Conservation (phyloP, 345 rosid genomes). For the Ailanthus altissimus region DNA sequence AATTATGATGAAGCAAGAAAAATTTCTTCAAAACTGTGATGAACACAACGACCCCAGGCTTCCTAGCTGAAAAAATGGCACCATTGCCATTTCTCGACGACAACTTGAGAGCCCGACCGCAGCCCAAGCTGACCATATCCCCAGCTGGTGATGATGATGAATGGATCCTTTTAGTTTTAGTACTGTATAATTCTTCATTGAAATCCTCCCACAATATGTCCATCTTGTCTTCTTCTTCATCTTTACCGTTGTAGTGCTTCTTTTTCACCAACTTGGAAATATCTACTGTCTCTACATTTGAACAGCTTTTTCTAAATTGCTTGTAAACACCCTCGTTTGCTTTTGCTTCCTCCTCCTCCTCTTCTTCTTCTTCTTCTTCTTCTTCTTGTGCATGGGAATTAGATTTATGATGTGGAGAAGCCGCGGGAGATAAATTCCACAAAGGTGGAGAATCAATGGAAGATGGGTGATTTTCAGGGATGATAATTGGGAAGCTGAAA, state of each 20-base stretch:
- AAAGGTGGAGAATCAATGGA: conserved; percentile 70
- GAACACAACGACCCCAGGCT: conserved; percentile 43
- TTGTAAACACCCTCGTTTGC: not conserved
- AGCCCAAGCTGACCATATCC: conserved; percentile 29
- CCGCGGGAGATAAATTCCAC: conserved; percentile 54
- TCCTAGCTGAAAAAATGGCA: conserved; percentile 31
- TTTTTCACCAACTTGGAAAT: not conserved
- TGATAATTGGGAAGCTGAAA: conserved; percentile 65
- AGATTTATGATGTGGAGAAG: conserved; percentile 23
- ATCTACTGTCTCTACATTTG: conserved; percentile 26
- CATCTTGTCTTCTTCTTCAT: conserved; percentile 56
- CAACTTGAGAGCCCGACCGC: conserved; percentile 34
- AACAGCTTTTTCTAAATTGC: conserved; percentile 37
- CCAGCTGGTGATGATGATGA: conserved; percentile 11
- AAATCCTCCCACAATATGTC: conserved; percentile 91
- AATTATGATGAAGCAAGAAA: conserved; percentile 50
- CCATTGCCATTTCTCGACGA: conserved; percentile 25
- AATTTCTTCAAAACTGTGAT: conserved; percentile 56
- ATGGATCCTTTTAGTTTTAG: not conserved
- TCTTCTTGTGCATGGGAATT: not conserved
- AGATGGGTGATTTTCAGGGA: conserved; percentile 25
- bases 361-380: conserved; percentile 15
- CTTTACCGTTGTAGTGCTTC: not conserved
- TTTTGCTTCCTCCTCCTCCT: not conserved
- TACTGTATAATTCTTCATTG: conserved; percentile 49